These are phyloP conservation scores for Puccinia horiana DNA, from an alignment of 1,284 basidiomycete species.

Conservation along the genomic window DNA sequence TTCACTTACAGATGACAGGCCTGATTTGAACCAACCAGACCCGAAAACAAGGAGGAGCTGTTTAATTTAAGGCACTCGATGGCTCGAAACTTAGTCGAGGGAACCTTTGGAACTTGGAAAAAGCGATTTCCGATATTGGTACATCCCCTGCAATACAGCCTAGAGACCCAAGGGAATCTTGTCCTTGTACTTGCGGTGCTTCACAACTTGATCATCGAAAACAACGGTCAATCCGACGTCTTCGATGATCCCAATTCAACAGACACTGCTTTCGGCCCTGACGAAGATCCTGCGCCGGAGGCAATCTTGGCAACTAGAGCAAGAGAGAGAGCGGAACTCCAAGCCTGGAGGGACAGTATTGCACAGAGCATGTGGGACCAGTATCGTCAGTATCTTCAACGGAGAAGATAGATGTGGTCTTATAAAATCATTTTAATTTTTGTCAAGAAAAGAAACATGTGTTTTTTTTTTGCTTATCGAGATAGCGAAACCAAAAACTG, in stretches of 20 bases:
- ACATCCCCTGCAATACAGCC: conserved; percentile 6
- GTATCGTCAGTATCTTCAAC: neutral
- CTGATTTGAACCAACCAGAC: too few species aligned
- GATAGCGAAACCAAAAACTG: too few species aligned
- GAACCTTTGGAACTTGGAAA: conserved; percentile 49
- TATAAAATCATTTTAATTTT: neutral
- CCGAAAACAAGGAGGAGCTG: conserved; percentile 47
- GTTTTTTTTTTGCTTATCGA: neutral
- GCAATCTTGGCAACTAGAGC: neutral
- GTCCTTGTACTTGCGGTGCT: too few species aligned
- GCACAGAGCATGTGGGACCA: conserved; percentile 1
- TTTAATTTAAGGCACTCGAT: conserved; percentile 50
- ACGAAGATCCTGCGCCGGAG: neutral
- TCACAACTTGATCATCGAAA: neutral
- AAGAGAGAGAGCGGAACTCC: neutral
- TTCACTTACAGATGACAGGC: too few species aligned
- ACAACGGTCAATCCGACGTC: neutral
- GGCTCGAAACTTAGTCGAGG: conserved; percentile 50
- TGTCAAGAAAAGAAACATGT: neutral
- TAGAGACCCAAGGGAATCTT: conserved; percentile 17
- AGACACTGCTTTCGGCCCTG: neutral
- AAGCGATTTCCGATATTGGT: conserved; percentile 18
- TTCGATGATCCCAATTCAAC: neutral
- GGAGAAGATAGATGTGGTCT: neutral
- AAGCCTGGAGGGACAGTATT: neutral